Base-by-base conservation (phyloP, 345 rosid genomes). In the Gynandropsis gynandra region DNA sequence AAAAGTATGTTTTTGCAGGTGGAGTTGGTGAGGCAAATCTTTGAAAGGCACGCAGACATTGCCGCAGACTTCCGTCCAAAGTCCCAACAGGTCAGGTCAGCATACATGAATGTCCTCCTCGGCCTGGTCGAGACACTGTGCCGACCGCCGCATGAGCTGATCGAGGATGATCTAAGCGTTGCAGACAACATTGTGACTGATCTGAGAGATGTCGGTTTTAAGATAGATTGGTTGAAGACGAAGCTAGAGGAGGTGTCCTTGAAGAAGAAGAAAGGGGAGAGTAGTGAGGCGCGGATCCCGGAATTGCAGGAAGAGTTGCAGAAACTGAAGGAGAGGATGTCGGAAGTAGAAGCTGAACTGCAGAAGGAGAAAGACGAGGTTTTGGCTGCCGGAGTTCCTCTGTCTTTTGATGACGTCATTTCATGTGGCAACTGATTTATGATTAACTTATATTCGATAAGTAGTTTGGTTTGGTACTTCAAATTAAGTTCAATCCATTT, bases 291-390 rank as follows among this genome's bases (percentile, higher is more conserved):
- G 1, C 41, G 66, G 8, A 41, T 67, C 66, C 45, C 8, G 7
- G 47, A 42, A 15, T 18, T 42, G 8, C 3, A 10, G 9, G 11
- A 42, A 12, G 20, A 42, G 19, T 15, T 42, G 20, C 9, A 42
- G 47, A 15, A 42, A 20, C 9, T 42, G 20, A 42, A 42, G 10
- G 47, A 11, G 3, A 54, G 31, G 40, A 42, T 27, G 40, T 56
- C 49, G 52, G 39, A 47, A 1, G 15, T 67, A 37, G 67, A 67
- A 61, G 20, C 48, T 2, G 15, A 67, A 16, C 46, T 56, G 12
- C 57, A 50, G 63, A 61, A 61, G 40, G 72, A 67, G 52, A 52
- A 67, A 44, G 51, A 44, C 16, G 72, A 67, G 33, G 66, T 62
- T 29, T 32, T 47, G 27, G 50, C 44, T 16, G 63, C 62, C 20